A percentile compares a stretch with the other conserved stretches of the same genome.
phyloP scores from a whole-genome alignment of 202 grass and related monocot species.

The Eragrostis tef region DNA sequence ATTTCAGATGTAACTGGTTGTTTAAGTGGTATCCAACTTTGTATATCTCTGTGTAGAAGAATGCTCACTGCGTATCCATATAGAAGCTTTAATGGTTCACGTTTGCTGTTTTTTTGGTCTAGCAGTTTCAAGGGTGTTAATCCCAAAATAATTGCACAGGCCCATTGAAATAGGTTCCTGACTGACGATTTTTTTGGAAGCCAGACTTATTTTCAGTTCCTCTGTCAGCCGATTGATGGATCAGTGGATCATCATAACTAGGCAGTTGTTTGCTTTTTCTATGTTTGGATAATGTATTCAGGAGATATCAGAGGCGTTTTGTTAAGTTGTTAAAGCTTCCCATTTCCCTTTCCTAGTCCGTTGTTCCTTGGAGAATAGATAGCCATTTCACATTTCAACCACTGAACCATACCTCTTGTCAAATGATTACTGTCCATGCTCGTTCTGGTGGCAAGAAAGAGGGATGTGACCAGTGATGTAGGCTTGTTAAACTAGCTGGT shows the following conservation, averaged over 20 bases:
- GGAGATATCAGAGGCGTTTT: background rate
- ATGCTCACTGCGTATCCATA: background rate
- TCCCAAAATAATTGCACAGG: background rate
- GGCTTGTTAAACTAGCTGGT: too few species aligned
- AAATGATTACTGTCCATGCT: background rate
- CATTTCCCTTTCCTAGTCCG: background rate
- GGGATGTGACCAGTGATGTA: too few species aligned
- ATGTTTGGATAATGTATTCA: background rate
- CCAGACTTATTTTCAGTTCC: background rate
- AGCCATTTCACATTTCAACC: too few species aligned
- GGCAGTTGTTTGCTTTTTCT: background rate
- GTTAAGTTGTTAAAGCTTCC: background rate
- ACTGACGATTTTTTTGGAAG: background rate
- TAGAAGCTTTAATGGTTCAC: background rate
- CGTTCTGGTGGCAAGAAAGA: too few species aligned
- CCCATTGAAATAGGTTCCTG: background rate
- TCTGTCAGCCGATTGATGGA: background rate
- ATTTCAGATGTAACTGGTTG: background rate
- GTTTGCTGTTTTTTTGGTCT: background rate
- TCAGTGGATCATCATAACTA: background rate
- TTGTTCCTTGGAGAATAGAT: too few species aligned
- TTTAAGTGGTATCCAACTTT: background rate
- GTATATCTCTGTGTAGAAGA: background rate
- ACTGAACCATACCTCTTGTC: background rate
- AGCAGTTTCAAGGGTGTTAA: background rate